Base-by-base conservation (phyloP, 805 yeast species). In the Wickerhamiella brachini region DNA sequence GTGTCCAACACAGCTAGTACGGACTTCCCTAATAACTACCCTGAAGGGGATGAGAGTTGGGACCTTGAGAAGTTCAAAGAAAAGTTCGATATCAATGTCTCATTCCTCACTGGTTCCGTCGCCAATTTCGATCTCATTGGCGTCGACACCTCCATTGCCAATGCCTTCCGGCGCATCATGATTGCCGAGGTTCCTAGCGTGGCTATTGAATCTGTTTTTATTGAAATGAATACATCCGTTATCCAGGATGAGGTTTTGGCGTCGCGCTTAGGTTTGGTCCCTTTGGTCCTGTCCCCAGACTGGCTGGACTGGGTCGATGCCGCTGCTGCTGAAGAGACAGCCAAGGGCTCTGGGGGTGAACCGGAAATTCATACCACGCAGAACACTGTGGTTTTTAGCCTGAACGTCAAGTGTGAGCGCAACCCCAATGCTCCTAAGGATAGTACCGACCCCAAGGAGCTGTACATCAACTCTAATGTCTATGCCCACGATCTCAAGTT, bases 221-320 rank as follows among this genome's bases (percentile, higher is more conserved):
- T 93, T 53, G 84, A 84, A 71, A 90, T 87, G 74, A 93, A 93
- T 68, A 93, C 98, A 1, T 86, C 96, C 1, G 96, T 93, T 47
- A 86, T 93, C 56, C 97, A 89, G 67, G 98, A 93, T 67, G 98
- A 93, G 71, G 96, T 93, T 18, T 76, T 93, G 57, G 90, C 98
- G 4, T 96, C 87, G 65, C 80, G 98, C 72, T 81, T 93, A 56
- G 98, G 98, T 47, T 74, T 93, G 57, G 75, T 90, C 48, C 98
- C 98, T 34, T 73, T 93, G 59, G 83, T 82, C 58, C 84, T 87
- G 45, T 94, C 87, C 65, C 97, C 98, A 13, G 98, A 93, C 69
- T 67, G 74, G 64, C 71, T 93, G 57, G 76, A 79, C 12, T 90
- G 97, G 96, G 78, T 85, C 45, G 49, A 42, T 12, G 51, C 49